These are phyloP conservation scores for Mayamaea pseudoterrestris DNA, from an alignment of 108 stramenopile genomes.

Conservation along the genomic window DNA sequence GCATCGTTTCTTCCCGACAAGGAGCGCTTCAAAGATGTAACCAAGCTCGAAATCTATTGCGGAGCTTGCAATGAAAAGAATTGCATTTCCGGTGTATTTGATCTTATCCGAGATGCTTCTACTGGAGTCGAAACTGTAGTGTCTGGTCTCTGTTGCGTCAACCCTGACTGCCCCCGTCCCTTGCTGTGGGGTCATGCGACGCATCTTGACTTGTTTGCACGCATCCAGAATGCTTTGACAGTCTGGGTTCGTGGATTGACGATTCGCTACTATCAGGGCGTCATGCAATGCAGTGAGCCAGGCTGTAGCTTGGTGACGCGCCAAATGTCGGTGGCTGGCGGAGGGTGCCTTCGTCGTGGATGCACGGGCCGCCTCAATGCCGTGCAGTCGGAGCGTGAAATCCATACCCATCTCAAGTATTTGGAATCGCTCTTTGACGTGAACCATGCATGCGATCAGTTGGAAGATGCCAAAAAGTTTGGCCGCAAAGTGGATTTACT, in stretches of 20 bases:
- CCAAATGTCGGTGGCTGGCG: slow-evolving; percentile 67
- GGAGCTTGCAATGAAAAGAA: slow-evolving; percentile 30
- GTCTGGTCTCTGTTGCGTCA: slow-evolving; percentile 33
- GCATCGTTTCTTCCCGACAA: slow-evolving; percentile 54
- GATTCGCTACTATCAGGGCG: slow-evolving; percentile 50
- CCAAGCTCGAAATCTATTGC: slow-evolving; percentile 64
- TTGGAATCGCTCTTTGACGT: slow-evolving; percentile 68
- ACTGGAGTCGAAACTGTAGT: slow-evolving; percentile 3
- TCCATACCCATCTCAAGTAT: slow-evolving; percentile 78
- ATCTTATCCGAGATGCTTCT: slow-evolving; percentile 15
- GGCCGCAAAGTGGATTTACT: slow-evolving; percentile 28
- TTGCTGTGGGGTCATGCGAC: slow-evolving; percentile 52
- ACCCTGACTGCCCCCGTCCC: slow-evolving; percentile 41
- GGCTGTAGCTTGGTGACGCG: slow-evolving; percentile 64
- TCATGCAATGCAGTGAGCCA: slow-evolving; percentile 69
- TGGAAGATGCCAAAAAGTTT: slow-evolving; percentile 11
- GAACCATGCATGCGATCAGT: slow-evolving; percentile 48
- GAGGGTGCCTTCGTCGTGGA: slow-evolving; percentile 50
- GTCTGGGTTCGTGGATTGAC: slow-evolving; percentile 16
- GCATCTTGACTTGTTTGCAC: slow-evolving; percentile 35
- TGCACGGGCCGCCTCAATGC: slow-evolving; percentile 62
- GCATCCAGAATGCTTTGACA: slow-evolving; percentile 41
- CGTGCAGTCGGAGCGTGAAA: slow-evolving; percentile 23
- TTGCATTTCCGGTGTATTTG: slow-evolving; percentile 61
- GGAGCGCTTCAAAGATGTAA: slow-evolving; percentile 72